Evolutionary conservation across 2,329 filamentous ascomycete species (phyloP), one percentile per base, ranked within the genome.

Genomic region (Xylariales sp.): DNA sequence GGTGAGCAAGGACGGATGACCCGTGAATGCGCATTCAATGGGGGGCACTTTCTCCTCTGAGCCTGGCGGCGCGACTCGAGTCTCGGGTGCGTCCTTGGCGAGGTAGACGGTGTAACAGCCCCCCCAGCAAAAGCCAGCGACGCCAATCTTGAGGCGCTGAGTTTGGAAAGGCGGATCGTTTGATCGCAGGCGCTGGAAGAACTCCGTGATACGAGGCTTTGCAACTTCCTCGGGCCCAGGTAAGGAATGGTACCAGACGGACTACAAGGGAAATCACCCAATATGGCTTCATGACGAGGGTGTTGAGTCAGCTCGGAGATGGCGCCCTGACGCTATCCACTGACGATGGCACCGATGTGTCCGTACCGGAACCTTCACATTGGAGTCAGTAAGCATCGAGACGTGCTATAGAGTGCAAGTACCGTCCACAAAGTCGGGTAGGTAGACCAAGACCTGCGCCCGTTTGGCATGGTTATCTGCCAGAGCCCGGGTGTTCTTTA

Each of bases 61-160:
- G 8, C 46, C 41, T 3, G 35, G 8, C 5, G 43, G 16, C 8
- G 34, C 37, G 11, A 41, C 27, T 10, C 36, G 36, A 19, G 49
- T 49, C 3, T 38, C 27, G 16, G 54, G 51, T 2, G 43, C 31
- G 38, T 66, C 60, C 22, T 62, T 57, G 8, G 61, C 57, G 5
- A 75, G 60, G 14, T 61, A 50, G 15, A 71, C 52, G 1, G 66
- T 55, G 45, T 74, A 64, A 38, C 64, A 63, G 5, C 70, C 74
- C 11, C 73, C 73, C 72, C 73, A 76, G 60, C 72, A 76, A 58
- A 74, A 77, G 1, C 73, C 74, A 0, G 70, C 69, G 0, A 63
- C 67, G 21, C 65, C 71, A 34, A 76, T 55, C 43, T 66, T 68
- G 5, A 65, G 52, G 43, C 14, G 55, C 43, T n/a, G 55, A 53